Evolutionary conservation across 139 green algal genomes (phyloP), one percentile per base, ranked within the genome.

Genomic region (Zygnema circumcarinatum): DNA sequence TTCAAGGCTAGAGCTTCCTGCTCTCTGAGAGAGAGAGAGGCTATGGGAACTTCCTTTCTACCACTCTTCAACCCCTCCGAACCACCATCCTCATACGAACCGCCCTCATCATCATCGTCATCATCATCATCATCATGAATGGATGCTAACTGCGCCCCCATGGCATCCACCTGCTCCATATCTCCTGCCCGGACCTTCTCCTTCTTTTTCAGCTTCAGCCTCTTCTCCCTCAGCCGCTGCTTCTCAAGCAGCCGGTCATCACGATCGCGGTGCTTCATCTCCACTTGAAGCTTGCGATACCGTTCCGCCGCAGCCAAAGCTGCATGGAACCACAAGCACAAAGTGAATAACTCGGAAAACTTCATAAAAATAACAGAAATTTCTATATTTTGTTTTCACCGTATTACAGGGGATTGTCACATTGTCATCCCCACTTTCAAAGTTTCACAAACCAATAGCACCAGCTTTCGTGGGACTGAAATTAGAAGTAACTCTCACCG

Each of bases 201-300:
- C 79, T 92, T 92, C 31, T 33, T 0, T 53, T 92, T 88, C 67
- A 73, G 33, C 89, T 92, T 86, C 0, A 83, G 39, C 11, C 83
- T 72, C 40, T 67, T 81, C 47, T 90, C 82, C 42, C 80, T 36
- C 62, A 82, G 73, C 69, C 53, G 31, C 41, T 86, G 74, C 52
- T 87, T 92, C n/a, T 91, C 68, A 32, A 47, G 41, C 22, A 29
- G 22, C 56, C 86, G 89, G 47, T 92, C 89, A 67, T 92, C 87
- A 2, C 32, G 38, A 73, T 92, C 88, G 21, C 36, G 33, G 62
- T 83, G 72, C 80, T 38, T 79, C 74, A 90, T 87, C 22, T 86
- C 62, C 38, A 69, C 83, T 78, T 75, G 38, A 56, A 91, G 62
- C 31, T 38, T 40, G 16, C 29, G 38, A 1, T 83, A 91, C 20